Evolutionary conservation across 345 rosid species (phyloP).

Genomic region (Aethionema arabicum): DNA sequence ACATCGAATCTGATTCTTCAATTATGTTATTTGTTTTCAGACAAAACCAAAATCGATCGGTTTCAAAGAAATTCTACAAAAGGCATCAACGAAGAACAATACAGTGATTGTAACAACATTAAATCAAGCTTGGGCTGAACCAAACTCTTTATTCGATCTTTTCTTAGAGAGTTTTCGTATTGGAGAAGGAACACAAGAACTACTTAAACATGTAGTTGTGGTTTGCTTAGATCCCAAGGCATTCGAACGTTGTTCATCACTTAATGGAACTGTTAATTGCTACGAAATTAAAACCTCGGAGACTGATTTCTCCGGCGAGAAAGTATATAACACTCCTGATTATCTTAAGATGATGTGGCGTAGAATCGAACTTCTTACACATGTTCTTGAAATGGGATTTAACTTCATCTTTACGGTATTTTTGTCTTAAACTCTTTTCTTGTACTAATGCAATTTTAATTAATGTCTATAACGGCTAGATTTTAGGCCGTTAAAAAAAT

Average conservation of each 20-base stretch:
- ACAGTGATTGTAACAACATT: conserved; percentile 66
- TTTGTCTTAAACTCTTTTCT: neutral
- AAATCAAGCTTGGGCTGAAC: conserved; percentile 69
- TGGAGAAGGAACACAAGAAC: conserved; percentile 48
- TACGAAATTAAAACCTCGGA: conserved; percentile 37
- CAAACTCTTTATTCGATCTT: conserved; percentile 59
- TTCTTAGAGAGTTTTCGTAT: conserved; percentile 59
- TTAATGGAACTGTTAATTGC: conserved; percentile 43
- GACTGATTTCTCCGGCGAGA: conserved; percentile 47
- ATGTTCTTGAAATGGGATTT: conserved; percentile 61
- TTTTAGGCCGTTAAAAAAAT: too few relatives aligned
- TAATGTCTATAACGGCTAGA: neutral
- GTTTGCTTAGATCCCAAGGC: conserved; percentile 59
- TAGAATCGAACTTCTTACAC: conserved; percentile 49
- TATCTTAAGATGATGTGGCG: conserved; percentile 81
- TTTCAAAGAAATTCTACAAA: conserved; percentile 30
- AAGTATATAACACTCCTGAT: conserved; percentile 52
- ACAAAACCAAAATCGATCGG: conserved; percentile 7
- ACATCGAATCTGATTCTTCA: neutral
- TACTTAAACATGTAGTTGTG: conserved; percentile 54
- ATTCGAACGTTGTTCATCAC: conserved; percentile 42
- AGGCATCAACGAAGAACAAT: conserved; percentile 36
- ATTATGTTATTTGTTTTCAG: conserved; percentile 24
- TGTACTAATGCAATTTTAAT: neutral
- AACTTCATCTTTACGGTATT: conserved; percentile 67